Conservation (phyloP, 176 grass and related monocot genomes). For the Oryza brachyantha region DNA sequence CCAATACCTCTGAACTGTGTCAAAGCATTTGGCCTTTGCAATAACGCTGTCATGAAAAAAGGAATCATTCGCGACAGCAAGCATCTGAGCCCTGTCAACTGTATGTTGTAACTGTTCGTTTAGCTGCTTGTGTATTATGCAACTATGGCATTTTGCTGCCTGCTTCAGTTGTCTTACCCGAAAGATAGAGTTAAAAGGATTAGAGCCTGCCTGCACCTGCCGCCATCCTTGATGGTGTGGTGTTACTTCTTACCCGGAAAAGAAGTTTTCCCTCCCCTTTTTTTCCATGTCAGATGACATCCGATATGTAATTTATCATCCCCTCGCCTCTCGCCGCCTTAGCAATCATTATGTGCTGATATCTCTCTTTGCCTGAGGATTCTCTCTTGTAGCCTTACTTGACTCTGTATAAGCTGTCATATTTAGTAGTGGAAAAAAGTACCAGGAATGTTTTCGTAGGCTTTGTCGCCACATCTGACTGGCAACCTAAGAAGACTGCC, state of each 20-base stretch:
- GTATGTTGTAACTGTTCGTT: slow-evolving; percentile 45
- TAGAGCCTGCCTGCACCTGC: slow-evolving; percentile 30
- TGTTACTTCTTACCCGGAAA: slow-evolving; percentile 32
- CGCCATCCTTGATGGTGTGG: slow-evolving; percentile 1
- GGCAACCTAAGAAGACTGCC: neutral
- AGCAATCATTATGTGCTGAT: slow-evolving; percentile 27
- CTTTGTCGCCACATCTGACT: neutral
- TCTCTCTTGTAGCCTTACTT: slow-evolving; percentile 29
- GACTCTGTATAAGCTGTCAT: slow-evolving; percentile 36
- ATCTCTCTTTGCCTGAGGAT: slow-evolving; percentile 14
- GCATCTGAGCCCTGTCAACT: slow-evolving; percentile 31
- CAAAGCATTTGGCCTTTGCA: slow-evolving; percentile 19
- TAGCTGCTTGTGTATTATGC: slow-evolving; percentile 39
- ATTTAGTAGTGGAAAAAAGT: slow-evolving; percentile 30
- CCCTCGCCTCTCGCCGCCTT: neutral
- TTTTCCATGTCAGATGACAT: slow-evolving; percentile 26
- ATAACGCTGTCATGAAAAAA: slow-evolving; percentile 27
- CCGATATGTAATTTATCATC: slow-evolving; percentile 38
- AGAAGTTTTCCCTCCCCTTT: slow-evolving; percentile 14
- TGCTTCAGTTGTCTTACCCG: slow-evolving; percentile 29
- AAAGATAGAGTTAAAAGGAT: slow-evolving; percentile 34
- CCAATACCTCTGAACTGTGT: slow-evolving; percentile 11
- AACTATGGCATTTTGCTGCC: slow-evolving; percentile 27
- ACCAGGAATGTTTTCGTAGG: slow-evolving; percentile 17
- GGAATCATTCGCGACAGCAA: slow-evolving; percentile 31